A percentile compares a stretch with the other conserved stretches of the same genome.
Conservation (phyloP, 345 rosid species). For the Euphorbia lathyris region DNA sequence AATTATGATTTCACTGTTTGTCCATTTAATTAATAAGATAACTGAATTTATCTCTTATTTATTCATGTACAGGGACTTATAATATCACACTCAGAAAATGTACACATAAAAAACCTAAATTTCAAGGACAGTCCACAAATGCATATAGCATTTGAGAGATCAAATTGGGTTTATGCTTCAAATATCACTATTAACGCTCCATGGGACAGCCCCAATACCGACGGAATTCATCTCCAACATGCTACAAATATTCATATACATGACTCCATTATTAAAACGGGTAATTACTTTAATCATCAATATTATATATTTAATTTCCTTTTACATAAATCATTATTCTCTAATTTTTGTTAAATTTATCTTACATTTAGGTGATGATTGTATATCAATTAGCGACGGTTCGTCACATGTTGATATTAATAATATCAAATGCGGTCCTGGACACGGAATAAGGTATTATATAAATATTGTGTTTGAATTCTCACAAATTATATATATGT, state of each 20-base stretch:
- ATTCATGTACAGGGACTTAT: background rate
- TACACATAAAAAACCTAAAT: slow-evolving; percentile 28
- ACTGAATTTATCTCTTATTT: too few relatives aligned
- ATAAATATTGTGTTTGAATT: too few relatives aligned
- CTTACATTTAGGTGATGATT: slow-evolving; percentile 45
- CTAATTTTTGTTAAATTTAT: background rate
- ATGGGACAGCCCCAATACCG: slow-evolving; percentile 49
- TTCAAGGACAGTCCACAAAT: slow-evolving; percentile 46
- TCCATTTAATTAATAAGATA: background rate
- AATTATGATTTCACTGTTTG: background rate
- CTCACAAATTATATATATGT: too few relatives aligned
- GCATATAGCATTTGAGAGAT: slow-evolving; percentile 37
- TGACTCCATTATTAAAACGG: slow-evolving; percentile 33
- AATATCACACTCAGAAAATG: slow-evolving; percentile 32
- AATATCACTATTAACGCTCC: slow-evolving; percentile 39
- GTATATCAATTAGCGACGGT: slow-evolving; percentile 48
- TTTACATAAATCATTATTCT: background rate
- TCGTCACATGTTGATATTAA: slow-evolving; percentile 28
- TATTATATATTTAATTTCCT: background rate
- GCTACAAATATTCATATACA: slow-evolving; percentile 23
- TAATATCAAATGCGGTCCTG: slow-evolving; percentile 45
- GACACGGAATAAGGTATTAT: slow-evolving; percentile 54
- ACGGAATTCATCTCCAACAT: slow-evolving; percentile 51
- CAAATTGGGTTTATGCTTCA: slow-evolving; percentile 18
- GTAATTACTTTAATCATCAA: slow-evolving; percentile 8